Base-by-base conservation (phyloP, 208 protist species). In the Trypanosoma grayi region DNA sequence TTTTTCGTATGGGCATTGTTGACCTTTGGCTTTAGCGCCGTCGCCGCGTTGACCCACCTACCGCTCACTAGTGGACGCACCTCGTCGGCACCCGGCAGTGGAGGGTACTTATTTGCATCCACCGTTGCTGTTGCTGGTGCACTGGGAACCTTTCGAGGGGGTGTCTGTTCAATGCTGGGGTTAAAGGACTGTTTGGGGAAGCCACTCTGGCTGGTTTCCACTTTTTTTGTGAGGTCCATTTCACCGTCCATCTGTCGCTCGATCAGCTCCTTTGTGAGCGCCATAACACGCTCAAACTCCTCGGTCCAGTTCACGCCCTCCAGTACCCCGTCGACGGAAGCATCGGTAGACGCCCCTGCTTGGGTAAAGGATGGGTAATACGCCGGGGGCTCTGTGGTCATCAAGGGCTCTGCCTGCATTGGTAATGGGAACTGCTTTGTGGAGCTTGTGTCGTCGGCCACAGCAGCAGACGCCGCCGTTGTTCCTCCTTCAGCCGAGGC, bases 221-320 rank as follows among this genome's bases (percentile, higher is more conserved):
- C 36, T 9, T 28, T 66, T 31, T 33, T 61, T 2, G 62, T 31
- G 8, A 14, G 70, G n/a, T 81, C 71, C n/a, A 52, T 46, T 31
- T 68, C 71, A 18, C 65, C 70, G 53, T 66, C 69, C 13, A 83
- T 62, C 61, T 93, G 86, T 31, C 70, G 65, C 20, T 85, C 70
- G 44, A 93, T 81, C 48, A 88, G 55, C 51, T 88, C 66, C 16
- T 66, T 72, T 13, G 86, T 93, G 39, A 90, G 70, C 30, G 69
- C 63, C 86, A 93, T 87, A 40, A 93, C 70, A 28, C 79, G 66
- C 48, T 79, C 67, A 54, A 86, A 93, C 69, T 90, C 82, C 13
- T 79, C 79, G 7, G 57, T 60, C 86, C 86, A 93, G 59, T 93
- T 77, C 24, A 85, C 28, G 39, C 70, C 70, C 31, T 56, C 43